These are phyloP conservation scores for Calamus simplicifolius DNA, from an alignment of 176 grass and related monocot species.

Conservation along the genomic window DNA sequence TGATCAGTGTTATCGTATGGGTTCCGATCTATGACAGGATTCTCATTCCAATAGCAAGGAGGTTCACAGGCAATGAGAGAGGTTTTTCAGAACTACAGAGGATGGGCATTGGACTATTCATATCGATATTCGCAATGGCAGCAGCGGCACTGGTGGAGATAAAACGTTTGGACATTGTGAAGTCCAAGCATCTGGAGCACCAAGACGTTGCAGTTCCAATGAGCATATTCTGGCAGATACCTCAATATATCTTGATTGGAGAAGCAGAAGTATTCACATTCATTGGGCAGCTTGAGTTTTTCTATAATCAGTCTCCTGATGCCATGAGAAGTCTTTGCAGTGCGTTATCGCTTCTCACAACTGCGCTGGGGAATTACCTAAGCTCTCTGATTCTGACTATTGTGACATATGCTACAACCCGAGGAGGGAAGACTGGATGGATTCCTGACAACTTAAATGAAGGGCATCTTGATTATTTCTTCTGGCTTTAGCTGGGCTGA, in stretches of 20 bases:
- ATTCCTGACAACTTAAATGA: slow-evolving; percentile 84
- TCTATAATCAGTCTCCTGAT: slow-evolving; percentile 74
- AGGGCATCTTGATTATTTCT: slow-evolving; percentile 76
- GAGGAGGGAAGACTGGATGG: slow-evolving; percentile 60
- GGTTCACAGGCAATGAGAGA: slow-evolving; percentile 59
- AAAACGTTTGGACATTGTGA: slow-evolving; percentile 55
- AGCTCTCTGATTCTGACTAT: slow-evolving; percentile 66
- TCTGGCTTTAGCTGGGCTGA: slow-evolving; percentile 76
- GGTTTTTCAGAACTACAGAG: slow-evolving; percentile 74
- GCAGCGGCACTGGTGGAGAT: slow-evolving; percentile 64
- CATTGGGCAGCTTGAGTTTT: slow-evolving; percentile 66
- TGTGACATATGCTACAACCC: slow-evolving; percentile 53
- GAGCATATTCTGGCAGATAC: slow-evolving; percentile 88
- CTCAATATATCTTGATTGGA: slow-evolving; percentile 71
- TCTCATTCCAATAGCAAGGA: slow-evolving; percentile 51
- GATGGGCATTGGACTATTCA: slow-evolving; percentile 63
- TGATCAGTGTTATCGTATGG: slow-evolving; percentile 62
- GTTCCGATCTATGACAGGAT: slow-evolving; percentile 69
- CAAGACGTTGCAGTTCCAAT: slow-evolving; percentile 51
- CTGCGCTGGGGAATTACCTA: slow-evolving; percentile 53
- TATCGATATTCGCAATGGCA: slow-evolving; percentile 69
- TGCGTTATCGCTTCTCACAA: slow-evolving; percentile 58
- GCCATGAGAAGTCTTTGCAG: slow-evolving; percentile 85
- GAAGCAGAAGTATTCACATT: slow-evolving; percentile 75
- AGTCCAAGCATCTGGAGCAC: slow-evolving; percentile 36